Conservation (phyloP, 768 basidiomycete genomes). For the Lactarius quietus region DNA sequence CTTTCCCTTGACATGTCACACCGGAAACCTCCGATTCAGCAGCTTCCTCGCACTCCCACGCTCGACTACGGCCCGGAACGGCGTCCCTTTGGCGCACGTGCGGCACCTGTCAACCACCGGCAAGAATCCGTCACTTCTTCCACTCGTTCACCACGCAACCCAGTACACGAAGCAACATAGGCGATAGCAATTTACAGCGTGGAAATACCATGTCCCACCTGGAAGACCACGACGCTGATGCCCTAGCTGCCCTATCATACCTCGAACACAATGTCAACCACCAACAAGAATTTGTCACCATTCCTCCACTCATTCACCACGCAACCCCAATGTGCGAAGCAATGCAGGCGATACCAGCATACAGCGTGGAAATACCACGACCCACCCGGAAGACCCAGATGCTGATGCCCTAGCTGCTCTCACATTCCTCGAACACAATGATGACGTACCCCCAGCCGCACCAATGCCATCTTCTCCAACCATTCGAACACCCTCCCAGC, state of each 20-base stretch:
- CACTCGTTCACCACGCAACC: slow-evolving; percentile 24
- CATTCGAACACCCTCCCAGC: slow-evolving; percentile 33
- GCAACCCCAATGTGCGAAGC: slow-evolving; percentile 18
- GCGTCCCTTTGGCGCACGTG: slow-evolving; percentile 84
- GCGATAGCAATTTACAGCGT: background rate
- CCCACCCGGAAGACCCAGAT: slow-evolving; percentile 44
- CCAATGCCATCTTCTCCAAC: slow-evolving; percentile 29
- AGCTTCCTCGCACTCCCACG: slow-evolving; percentile 22
- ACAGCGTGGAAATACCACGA: slow-evolving; percentile 2
- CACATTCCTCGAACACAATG: slow-evolving; percentile 62
- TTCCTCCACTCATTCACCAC: slow-evolving; percentile 19
- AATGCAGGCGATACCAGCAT: slow-evolving; percentile 5
- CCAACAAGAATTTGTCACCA: slow-evolving; percentile 12
- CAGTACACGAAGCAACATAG: slow-evolving; percentile 16
- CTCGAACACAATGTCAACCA: slow-evolving; percentile 47
- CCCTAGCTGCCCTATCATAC: slow-evolving; percentile 74
- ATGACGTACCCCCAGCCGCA: slow-evolving; percentile 30
- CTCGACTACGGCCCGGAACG: slow-evolving; percentile 21
- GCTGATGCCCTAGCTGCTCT: slow-evolving; percentile 77
- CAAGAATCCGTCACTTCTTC: slow-evolving; percentile 2
- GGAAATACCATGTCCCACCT: slow-evolving; percentile 15
- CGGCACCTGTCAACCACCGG: slow-evolving; percentile 38
- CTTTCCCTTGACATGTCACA: slow-evolving; percentile 4
- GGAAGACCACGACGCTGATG: slow-evolving; percentile 62
- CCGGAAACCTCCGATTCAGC: slow-evolving; percentile 27